Conservation (phyloP, 352 stramenopile genomes). For the Pythium vanterpoolii region DNA sequence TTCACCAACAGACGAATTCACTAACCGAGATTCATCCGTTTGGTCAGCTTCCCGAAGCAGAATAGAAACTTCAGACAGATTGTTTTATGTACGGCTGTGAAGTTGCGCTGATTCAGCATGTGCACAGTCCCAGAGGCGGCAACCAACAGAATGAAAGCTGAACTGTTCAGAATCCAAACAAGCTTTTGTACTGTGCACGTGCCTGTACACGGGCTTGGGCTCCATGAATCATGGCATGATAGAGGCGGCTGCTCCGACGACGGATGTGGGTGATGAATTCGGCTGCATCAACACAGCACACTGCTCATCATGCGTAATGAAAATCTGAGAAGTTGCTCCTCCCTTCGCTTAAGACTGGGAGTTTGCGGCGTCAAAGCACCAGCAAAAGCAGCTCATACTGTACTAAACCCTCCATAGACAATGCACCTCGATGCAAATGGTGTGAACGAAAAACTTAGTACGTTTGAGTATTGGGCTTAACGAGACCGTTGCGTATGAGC, state of each 20-base stretch:
- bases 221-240: no score
- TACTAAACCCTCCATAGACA: not conserved
- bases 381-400: not conserved
- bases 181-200: no score
- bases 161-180: no score
- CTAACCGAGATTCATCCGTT: slow-evolving; percentile 20
- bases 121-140: slow-evolving; percentile 1
- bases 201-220: no score
- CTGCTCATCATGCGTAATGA: slow-evolving; percentile 3
- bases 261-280: not conserved
- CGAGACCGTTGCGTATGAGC: no score
- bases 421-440: no score
- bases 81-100: slow-evolving; percentile 1
- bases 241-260: no score
- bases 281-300: not conserved
- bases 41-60: slow-evolving; percentile 2
- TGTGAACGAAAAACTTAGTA: no score
- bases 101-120: not conserved
- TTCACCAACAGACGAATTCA: slow-evolving; percentile 8
- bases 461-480: no score
- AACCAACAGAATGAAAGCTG: not conserved
- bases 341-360: slow-evolving; percentile 6
- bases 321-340: slow-evolving; percentile 17
- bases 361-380: slow-evolving; percentile 2
- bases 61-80: slow-evolving; percentile 16